Conservation (phyloP, 805 yeast species). For the Metschnikowia reukaufii region DNA sequence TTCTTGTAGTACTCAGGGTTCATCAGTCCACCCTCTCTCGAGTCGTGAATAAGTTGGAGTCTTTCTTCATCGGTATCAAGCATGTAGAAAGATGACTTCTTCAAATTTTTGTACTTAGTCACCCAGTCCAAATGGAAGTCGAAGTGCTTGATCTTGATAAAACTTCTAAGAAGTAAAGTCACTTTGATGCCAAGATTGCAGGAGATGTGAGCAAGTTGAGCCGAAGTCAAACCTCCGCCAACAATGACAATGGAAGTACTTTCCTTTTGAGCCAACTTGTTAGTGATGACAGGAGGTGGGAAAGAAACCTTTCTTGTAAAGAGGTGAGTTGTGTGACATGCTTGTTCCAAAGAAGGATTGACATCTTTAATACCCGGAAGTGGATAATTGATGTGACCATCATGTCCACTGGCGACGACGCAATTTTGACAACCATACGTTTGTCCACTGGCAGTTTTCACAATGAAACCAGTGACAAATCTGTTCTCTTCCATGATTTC, state of each 20-base stretch:
- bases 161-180: constrained; percentile 36
- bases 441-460: constrained; percentile 32
- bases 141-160: constrained; percentile 45
- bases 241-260: constrained; percentile 31
- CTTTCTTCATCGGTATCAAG: constrained; percentile 44
- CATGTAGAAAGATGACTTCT: constrained; percentile 45
- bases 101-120: constrained; percentile 46
- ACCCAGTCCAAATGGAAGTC: constrained; percentile 52
- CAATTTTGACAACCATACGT: constrained; percentile 35
- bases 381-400: constrained; percentile 36
- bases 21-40: constrained; percentile 47
- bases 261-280: constrained; percentile 12
- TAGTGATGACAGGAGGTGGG: constrained; percentile 22
- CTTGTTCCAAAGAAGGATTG: constrained; percentile 20
- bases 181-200: constrained; percentile 33
- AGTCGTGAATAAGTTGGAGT: constrained; percentile 38
- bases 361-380: constrained; percentile 19
- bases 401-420: constrained; percentile 38
- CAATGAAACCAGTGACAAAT: constrained; percentile 32
- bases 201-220: constrained; percentile 44
- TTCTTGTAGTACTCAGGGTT: constrained; percentile 44
- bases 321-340: constrained; percentile 40
- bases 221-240: constrained; percentile 49
- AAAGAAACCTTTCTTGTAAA: constrained; percentile 26
- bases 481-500: constrained; percentile 23